Percentiles rank a stretch among this genome's conserved stretches.
Conservation (phyloP, 2,329 filamentous ascomycete genomes). For the Curvularia eragrostidis region DNA sequence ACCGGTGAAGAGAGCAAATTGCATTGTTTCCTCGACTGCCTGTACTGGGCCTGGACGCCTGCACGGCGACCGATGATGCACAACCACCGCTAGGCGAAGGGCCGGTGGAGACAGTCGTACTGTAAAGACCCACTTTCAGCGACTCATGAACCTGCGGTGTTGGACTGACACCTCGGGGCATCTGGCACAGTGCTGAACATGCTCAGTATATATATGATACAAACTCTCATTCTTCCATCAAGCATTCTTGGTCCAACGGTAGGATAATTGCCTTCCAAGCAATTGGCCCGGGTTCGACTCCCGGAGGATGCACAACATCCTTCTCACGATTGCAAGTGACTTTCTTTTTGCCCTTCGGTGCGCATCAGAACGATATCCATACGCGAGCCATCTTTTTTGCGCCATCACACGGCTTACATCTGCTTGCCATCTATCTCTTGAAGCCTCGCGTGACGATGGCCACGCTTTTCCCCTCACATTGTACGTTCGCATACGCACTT, state of each 20-base stretch:
- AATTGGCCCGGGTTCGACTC: conserved; percentile 11
- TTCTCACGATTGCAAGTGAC: conserved; percentile 7
- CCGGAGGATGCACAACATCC: conserved; percentile 10
- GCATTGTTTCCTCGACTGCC: background rate
- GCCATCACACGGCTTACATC: background rate
- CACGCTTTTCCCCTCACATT: background rate
- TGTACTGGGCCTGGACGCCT: background rate
- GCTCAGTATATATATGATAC: background rate
- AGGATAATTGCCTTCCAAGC: conserved; percentile 12
- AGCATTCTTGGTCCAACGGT: conserved; percentile 12
- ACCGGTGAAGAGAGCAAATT: background rate
- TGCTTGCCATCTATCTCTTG: no score
- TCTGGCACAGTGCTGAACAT: no score
- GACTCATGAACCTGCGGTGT: background rate
- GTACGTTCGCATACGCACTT: background rate
- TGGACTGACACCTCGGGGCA: background rate
- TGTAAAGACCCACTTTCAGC: background rate
- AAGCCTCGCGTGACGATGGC: background rate
- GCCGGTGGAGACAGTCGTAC: background rate
- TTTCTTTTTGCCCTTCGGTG: background rate
- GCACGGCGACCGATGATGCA: background rate
- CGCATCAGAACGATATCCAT: no score
- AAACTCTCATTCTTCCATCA: background rate
- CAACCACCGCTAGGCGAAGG: background rate
- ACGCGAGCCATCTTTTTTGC: background rate